Evolutionary conservation across 2,329 filamentous ascomycete species (phyloP).

Genomic region (Chaetomiaceae sp.): DNA sequence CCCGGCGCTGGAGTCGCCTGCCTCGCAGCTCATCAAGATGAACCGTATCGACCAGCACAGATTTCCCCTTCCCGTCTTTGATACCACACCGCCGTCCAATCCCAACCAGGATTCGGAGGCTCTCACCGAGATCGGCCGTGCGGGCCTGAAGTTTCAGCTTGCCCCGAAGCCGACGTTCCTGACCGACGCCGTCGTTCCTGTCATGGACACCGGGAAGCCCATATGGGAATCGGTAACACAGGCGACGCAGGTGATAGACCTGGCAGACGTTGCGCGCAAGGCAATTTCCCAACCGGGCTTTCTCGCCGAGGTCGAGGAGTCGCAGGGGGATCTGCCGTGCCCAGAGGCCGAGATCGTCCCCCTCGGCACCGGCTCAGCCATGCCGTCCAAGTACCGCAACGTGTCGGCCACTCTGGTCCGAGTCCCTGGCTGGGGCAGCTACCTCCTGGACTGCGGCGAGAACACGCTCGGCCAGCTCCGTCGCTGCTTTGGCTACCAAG

Average conservation of each 20-base stretch:
- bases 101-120: conserved; percentile 13
- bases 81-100: conserved; percentile 43
- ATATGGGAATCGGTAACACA: conserved; percentile 34
- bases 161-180: conserved; percentile 46
- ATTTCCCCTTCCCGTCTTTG: conserved; percentile 65
- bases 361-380: conserved; percentile 84
- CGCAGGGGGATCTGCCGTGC: conserved; percentile 63
- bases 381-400: conserved; percentile 91
- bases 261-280: conserved; percentile 48
- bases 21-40: conserved; percentile 63
- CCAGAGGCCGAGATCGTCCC: conserved; percentile 78
- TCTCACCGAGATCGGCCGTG: conserved; percentile 31
- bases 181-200: conserved; percentile 43
- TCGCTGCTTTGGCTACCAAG: conserved; percentile 62
- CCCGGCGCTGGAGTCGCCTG: conserved; percentile 63
- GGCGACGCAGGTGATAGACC: conserved; percentile 40
- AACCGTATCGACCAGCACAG: conserved; percentile 67
- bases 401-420: conserved; percentile 84
- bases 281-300: conserved; percentile 43
- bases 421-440: conserved; percentile 80
- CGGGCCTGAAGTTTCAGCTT: conserved; percentile 44
- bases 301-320: conserved; percentile 44
- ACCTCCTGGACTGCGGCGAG: conserved; percentile 88
- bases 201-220: conserved; percentile 46
- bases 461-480: conserved; percentile 84